Base-by-base conservation (phyloP, 202 grass and related monocot genomes). In the Alloteropsis angusta region DNA sequence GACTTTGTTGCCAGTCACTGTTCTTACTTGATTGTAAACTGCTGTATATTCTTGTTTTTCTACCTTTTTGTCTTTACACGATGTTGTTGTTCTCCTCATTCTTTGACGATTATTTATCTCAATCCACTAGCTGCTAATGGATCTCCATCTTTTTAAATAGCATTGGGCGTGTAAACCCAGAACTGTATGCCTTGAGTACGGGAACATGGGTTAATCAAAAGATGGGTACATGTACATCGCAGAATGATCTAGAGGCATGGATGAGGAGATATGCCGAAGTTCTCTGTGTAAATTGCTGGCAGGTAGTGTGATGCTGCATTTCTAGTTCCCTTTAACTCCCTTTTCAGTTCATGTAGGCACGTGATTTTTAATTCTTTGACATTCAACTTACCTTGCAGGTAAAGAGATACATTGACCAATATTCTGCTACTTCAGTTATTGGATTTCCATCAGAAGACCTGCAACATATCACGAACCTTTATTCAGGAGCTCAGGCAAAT, bases 241-340 rank as follows among this genome's bases (percentile, higher is more conserved):
- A 57, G 49, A 80, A 93, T 76, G 85, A 94, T 80, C 75, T 92
- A 74, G 89, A 86, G 80, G 68, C 73, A 69, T 97, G 94, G 94
- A 88, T 85, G 86, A 65, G 60, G 68, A 94, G 85, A 82, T 97
- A 92, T 85, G 87, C 87, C 75, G 85, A 94, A 74, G 75, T 76
- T 72, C 87, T 97, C 65, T 97, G 95, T 78, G 78, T 97, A 82
- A 97, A 97, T 80, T 78, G 73, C 59, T 94, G 95, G 95, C 95
- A 97, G 89, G 95, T 97, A 85, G n/a, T 68, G 35, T 65, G 72
- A 72, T 75, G 34, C 23, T 77, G 42, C 58, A 83, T 83, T 78
- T 80, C 47, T 61, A 25, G 17, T 47, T 69, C 16, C 26, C 8
- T 68, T 70, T 25, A 70, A 70, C 16, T 32, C 48, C 25, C 44